Base-by-base conservation (phyloP, 257 asterid species). In the Fraxinus anomala region DNA sequence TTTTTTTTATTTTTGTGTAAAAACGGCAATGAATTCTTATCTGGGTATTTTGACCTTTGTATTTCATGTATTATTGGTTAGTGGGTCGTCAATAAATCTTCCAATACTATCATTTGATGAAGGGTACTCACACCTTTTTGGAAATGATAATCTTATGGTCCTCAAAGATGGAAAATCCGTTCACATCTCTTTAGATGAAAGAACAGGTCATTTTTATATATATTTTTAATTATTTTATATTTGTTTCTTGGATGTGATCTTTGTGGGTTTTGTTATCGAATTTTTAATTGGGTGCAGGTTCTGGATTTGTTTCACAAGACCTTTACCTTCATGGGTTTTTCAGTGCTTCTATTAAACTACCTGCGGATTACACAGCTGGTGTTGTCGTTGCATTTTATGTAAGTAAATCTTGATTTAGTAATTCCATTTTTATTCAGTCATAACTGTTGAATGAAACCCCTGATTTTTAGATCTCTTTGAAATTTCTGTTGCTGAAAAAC, bases 331-430 rank as follows among this genome's bases (percentile, higher is more conserved):
- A 92, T 85, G 98, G 98, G 51, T 88, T 83, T 74, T 93, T 92
- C 76, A 93, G 97, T 84, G 98, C 97, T 81, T 89, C 98, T 19
- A 84, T 93, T 31, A 93, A 93, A 83, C 94, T 93, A 14, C 98
- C 98, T 78, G 83, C 97, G 14, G 98, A 90, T 88, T 93, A 92
- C 78, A 93, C 97, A 44, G 97, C 98, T 77, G 98, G 98, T 12
- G 98, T 93, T 72, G 98, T 93, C n/a, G 98, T 93, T 73, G 97
- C 98, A 13, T 93, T 93, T 76, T 93, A 93, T 87, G 98, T 93
- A 72, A 90, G 98, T 88, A 42, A n/a, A 17, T 68, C 23, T 33
- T 47, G 61, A 37, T 8, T 72, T 70, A 21, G 14, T 59, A 59
- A 59, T 59, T 59, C 16, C 5, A n/a, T 59, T 59, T 59, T 26